phyloP scores from a whole-genome alignment of 2,329 filamentous ascomycete genomes.

The Cercospora sp. region DNA sequence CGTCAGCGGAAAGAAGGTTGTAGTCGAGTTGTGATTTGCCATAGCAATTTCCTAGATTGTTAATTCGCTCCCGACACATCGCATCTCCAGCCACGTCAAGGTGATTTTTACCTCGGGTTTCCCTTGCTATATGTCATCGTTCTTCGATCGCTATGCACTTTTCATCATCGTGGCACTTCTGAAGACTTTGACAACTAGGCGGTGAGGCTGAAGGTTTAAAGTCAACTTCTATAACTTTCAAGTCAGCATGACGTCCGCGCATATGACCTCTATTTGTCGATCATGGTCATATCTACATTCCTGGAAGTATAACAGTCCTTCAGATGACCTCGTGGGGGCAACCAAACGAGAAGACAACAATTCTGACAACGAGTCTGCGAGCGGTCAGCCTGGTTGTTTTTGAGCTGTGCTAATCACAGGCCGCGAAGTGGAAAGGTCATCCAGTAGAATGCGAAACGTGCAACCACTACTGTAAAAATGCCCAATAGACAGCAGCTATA shows the following conservation, averaged over 20 bases:
- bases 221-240: neutral
- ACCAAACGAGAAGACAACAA: neutral
- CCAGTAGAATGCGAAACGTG: neutral
- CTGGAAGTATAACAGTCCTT: neutral
- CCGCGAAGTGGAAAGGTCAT: neutral
- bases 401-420: neutral
- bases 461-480: neutral
- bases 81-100: neutral
- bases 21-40: conserved; percentile 7
- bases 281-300: neutral
- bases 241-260: neutral
- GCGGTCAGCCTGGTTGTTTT: conserved; percentile 14
- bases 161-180: neutral
- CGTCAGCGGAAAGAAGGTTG: conserved; percentile 18
- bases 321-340: neutral
- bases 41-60: neutral
- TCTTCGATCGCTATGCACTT: neutral
- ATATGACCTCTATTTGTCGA: neutral
- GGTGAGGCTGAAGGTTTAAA: neutral
- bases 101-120: neutral
- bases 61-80: neutral
- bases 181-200: neutral
- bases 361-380: conserved; percentile 2
- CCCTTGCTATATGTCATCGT: neutral
- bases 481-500: conserved; percentile 1